phyloP scores from a whole-genome alignment of 768 basidiomycete genomes.

The Mycena belliarum region DNA sequence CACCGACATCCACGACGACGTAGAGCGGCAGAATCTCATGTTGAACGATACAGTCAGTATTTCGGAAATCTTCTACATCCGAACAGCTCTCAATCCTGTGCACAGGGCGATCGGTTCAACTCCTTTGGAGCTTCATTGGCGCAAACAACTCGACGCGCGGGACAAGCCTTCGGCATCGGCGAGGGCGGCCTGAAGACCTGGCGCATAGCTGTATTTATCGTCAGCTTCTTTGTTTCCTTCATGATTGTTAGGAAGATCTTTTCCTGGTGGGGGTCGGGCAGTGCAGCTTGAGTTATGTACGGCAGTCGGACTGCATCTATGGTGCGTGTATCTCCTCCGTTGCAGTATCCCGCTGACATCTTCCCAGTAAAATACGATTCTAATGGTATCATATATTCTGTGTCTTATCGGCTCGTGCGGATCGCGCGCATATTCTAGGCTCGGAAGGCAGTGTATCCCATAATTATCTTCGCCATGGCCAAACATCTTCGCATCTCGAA shows the following conservation, averaged over 20 bases:
- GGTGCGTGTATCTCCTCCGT: slow-evolving; percentile 3
- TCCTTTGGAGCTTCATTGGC: slow-evolving; percentile 63
- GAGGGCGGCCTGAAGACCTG: slow-evolving; percentile 63
- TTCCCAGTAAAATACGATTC: neutral
- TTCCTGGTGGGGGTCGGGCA: slow-evolving; percentile 42
- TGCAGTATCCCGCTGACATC: neutral
- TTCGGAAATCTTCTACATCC: neutral
- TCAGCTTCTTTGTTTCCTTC: slow-evolving; percentile 52
- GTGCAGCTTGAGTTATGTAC: slow-evolving; percentile 1
- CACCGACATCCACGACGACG: slow-evolving; percentile 82
- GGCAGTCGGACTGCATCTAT: neutral
- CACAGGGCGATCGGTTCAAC: slow-evolving; percentile 65
- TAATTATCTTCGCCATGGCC: neutral
- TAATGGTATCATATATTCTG: slow-evolving; percentile 7
- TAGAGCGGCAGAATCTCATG: slow-evolving; percentile 77
- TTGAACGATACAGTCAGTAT: slow-evolving; percentile 72
- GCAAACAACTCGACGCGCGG: slow-evolving; percentile 69
- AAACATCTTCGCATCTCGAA: too few species aligned
- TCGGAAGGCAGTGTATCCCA: too few species aligned
- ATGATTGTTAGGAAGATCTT: slow-evolving; percentile 57
- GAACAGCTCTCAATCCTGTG: neutral
- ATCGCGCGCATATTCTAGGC: too few species aligned
- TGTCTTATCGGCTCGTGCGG: too few species aligned
- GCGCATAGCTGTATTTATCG: slow-evolving; percentile 64
- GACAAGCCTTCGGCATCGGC: slow-evolving; percentile 68